Base-by-base conservation (phyloP, 345 rosid genomes). In the Limnanthes douglasii region DNA sequence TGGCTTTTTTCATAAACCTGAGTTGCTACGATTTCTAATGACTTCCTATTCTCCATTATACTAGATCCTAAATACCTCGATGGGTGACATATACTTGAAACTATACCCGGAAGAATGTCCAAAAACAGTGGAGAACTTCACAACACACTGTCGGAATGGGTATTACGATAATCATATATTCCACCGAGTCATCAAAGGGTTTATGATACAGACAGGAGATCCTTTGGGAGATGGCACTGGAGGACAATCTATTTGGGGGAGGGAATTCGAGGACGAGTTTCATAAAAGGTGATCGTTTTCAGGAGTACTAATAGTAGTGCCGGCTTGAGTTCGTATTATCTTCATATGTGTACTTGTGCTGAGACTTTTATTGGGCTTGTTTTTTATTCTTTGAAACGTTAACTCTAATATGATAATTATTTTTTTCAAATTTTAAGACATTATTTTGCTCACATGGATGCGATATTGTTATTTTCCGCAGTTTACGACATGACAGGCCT, bases 201-300 rank as follows among this genome's bases (percentile, higher is more conserved):
- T 90, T 71, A 90, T 90, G 99, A 48, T 85, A 57, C 99, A 92
- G 50, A 78, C 96, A 13, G 99, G 99, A 42, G 99, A 92, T 52
- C 96, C 99, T 39, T 61, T 92, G 47, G 99, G 99, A 24, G 99
- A 92, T 63, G 99, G 99, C 34, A 92, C 96, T 30, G 99, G 96
- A 43, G 99, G 96, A 36, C 99, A 92, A 62, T 84, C 99, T 46
- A 85, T 92, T 22, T 85, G 99, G 99, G 99, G 99, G 36, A 78
- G 96, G 65, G 99, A 81, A 63, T 92, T 85, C 24, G 96, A 78
- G 65, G 99, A 85, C 22, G 99, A 92, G 68, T 85, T 92, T 59
- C 99, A 92, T 63, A 92, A 85, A 69, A 92, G 98, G 95, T 90
- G 53, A 34, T 25, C 3, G 8, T 28, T 41, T 34, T 56, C 20